These are phyloP conservation scores for Moesziomyces antarcticus DNA, from an alignment of 1,284 basidiomycete genomes.

Conservation along the genomic window DNA sequence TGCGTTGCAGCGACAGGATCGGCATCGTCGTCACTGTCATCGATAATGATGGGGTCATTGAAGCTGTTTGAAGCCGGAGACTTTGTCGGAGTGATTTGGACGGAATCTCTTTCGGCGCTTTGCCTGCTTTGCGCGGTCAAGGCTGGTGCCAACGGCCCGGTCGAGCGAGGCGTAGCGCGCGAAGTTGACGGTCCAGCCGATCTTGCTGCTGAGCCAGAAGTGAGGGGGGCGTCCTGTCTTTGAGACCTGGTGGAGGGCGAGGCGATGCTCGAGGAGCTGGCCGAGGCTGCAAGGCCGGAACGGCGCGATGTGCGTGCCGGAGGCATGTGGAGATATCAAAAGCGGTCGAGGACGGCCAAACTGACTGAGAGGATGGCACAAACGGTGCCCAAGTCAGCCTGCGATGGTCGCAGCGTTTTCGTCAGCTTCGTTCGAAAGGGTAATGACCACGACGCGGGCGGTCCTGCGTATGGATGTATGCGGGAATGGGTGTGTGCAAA, in stretches of 20 bases:
- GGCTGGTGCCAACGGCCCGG: neutral
- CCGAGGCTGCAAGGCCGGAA: slow-evolving; percentile 7
- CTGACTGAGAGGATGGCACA: too few species aligned
- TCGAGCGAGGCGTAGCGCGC: slow-evolving; percentile 1
- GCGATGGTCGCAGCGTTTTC: too few species aligned
- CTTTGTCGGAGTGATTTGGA: neutral
- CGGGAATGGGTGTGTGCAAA: too few species aligned
- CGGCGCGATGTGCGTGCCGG: slow-evolving; percentile 5
- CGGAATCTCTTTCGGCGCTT: neutral
- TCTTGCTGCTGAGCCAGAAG: neutral
- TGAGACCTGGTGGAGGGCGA: neutral
- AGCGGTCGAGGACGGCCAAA: too few species aligned
- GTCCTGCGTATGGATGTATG: too few species aligned
- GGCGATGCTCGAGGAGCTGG: slow-evolving; percentile 2
- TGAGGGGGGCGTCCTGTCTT: neutral
- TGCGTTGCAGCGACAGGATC: neutral
- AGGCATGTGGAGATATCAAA: slow-evolving; percentile 11
- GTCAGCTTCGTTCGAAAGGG: too few species aligned
- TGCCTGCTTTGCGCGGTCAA: neutral
- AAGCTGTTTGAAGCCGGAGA: neutral
- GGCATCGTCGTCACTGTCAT: slow-evolving; percentile 21
- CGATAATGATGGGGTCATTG: slow-evolving; percentile 19
- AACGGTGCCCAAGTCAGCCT: too few species aligned
- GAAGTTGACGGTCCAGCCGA: neutral
- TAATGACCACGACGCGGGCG: too few species aligned